These are phyloP conservation scores for Akebia trifoliata DNA, from an alignment of 164 flowering plant genomes.

Conservation along the genomic window DNA sequence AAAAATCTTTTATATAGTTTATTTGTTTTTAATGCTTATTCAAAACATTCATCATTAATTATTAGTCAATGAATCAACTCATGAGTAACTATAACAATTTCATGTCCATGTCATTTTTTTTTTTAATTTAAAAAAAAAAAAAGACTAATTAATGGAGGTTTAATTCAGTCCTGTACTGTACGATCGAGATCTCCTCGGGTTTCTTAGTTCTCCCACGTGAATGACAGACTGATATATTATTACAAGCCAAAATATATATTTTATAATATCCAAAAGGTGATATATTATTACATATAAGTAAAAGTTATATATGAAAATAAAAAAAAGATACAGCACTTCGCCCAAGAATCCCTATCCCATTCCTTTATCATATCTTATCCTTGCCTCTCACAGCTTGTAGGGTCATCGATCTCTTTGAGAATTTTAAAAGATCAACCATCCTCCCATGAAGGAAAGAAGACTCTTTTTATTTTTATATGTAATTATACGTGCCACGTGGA, in stretches of 20 bases:
- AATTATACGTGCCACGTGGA: no score
- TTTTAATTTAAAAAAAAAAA: no score
- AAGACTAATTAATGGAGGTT: no score
- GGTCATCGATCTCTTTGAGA: constrained; percentile 26
- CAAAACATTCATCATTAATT: no score
- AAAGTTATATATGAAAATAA: constrained; percentile 1
- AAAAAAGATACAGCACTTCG: constrained; percentile 32
- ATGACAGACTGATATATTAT: no score
- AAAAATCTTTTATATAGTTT: no score
- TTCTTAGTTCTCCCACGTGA: constrained; percentile 2
- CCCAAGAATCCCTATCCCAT: constrained; percentile 61
- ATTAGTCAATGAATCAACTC: no score
- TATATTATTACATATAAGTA: background rate
- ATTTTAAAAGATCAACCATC: constrained; percentile 22
- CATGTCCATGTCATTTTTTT: no score
- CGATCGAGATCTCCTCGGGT: background rate
- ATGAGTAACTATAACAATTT: no score
- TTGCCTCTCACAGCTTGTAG: constrained; percentile 37
- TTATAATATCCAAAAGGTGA: constrained; percentile 8
- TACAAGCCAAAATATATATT: constrained; percentile 6
- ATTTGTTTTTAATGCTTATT: no score
- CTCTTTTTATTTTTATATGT: background rate
- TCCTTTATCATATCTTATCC: constrained; percentile 52
- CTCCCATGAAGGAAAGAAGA: background rate
- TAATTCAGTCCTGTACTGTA: background rate